These are phyloP conservation scores for Euphorbia peplus DNA, from an alignment of 345 rosid species.

Conservation along the genomic window DNA sequence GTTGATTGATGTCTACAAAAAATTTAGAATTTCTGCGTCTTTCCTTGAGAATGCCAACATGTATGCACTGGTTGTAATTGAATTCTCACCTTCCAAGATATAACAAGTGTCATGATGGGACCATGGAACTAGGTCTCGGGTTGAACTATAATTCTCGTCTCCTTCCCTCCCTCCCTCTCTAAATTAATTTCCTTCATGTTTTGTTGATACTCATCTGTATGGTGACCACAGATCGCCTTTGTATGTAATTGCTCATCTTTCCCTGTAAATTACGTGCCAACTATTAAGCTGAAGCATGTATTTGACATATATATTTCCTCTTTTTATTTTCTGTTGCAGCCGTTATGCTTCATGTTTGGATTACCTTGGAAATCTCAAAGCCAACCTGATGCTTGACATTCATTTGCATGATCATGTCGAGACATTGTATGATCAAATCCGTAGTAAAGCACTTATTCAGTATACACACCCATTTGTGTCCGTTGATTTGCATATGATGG, in stretches of 20 bases:
- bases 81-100: neutral
- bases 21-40: neutral
- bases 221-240: neutral
- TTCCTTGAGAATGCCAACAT: neutral
- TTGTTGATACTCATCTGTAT: neutral
- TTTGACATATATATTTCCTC: neutral
- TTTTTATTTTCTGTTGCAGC: conserved; percentile 43
- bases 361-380: conserved; percentile 82
- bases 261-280: neutral
- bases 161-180: neutral
- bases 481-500: conserved; percentile 93
- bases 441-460: conserved; percentile 92
- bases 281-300: neutral
- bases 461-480: conserved; percentile 98
- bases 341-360: conserved; percentile 91
- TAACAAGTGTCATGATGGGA: neutral
- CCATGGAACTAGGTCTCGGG: neutral
- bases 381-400: conserved; percentile 79
- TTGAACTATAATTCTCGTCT: neutral
- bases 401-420: conserved; percentile 90
- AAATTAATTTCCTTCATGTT: neutral
- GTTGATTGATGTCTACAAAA: neutral
- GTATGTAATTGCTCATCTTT: neutral
- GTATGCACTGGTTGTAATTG: neutral
- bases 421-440: conserved; percentile 86